Conservation (phyloP, 768 basidiomycete species). For the Hypholoma fasciculare region DNA sequence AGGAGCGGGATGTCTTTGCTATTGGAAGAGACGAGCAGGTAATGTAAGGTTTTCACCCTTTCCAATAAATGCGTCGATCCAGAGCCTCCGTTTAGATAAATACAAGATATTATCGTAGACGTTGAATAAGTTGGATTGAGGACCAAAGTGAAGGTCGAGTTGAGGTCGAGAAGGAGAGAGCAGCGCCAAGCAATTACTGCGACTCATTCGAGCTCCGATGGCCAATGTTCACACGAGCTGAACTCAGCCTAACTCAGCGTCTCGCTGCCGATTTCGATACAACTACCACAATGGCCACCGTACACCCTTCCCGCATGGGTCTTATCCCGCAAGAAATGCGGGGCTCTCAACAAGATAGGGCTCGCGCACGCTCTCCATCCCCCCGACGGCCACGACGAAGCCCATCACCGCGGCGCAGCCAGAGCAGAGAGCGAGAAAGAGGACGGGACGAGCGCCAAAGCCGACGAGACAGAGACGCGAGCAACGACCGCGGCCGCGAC, state of each 20-base stretch:
- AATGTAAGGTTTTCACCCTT: too few species aligned
- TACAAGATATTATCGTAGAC: too few species aligned
- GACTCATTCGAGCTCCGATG: too few species aligned
- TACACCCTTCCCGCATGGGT: conserved; percentile 73
- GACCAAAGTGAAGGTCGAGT: too few species aligned
- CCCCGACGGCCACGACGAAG: conserved; percentile 34
- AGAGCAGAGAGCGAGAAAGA: conserved; percentile 27
- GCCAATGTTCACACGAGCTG: background rate
- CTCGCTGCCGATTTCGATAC: background rate
- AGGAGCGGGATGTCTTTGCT: too few species aligned
- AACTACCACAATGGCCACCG: conserved; percentile 57
- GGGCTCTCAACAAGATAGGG: conserved; percentile 15
- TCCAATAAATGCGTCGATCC: too few species aligned
- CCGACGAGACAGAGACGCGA: conserved; percentile 17
- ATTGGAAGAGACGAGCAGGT: too few species aligned
- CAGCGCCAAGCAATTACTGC: too few species aligned
- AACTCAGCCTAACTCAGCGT: background rate
- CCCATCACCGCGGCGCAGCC: conserved; percentile 30
- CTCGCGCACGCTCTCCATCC: conserved; percentile 46
- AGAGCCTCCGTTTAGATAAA: too few species aligned
- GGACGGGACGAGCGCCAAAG: conserved; percentile 26
- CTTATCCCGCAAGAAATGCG: conserved; percentile 54
- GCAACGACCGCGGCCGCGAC: conserved; percentile 17
- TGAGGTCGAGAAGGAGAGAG: too few species aligned
- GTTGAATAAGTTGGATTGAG: too few species aligned